Evolutionary conservation across 371 early-diverging fungal species (phyloP).

Genomic region (Mortierella sp.): DNA sequence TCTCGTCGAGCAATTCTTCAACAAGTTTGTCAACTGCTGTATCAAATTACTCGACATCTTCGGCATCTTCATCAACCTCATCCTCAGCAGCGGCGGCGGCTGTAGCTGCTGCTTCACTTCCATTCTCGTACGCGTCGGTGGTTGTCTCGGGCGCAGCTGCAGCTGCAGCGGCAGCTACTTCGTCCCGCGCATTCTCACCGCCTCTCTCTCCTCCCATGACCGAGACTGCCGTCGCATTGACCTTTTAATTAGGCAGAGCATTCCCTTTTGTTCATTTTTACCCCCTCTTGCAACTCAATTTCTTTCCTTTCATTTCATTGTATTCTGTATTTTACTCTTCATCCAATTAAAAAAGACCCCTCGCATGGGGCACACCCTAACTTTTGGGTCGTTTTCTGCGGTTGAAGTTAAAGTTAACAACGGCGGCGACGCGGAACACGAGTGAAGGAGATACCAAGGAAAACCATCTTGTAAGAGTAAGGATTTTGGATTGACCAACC

Average conservation of each 20-base stretch:
- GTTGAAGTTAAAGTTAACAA: no score
- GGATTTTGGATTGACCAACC: no score
- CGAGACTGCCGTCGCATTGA: constrained; percentile 20
- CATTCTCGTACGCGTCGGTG: constrained; percentile 48
- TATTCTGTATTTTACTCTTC: constrained; percentile 12
- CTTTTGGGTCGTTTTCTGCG: background rate
- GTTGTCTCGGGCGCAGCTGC: constrained; percentile 49
- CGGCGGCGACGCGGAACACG: no score
- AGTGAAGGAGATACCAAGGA: no score
- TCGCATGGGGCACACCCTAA: background rate
- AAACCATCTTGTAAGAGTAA: no score
- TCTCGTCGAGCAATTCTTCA: constrained; percentile 13
- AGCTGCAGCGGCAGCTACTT: constrained; percentile 28
- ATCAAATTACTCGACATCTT: constrained; percentile 9
- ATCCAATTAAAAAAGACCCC: background rate
- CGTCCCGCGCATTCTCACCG: constrained; percentile 32
- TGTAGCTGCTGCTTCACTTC: constrained; percentile 15
- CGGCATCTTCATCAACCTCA: constrained; percentile 6
- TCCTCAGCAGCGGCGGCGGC: background rate
- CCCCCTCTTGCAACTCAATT: background rate
- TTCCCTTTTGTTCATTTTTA: background rate
- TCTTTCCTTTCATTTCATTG: background rate
- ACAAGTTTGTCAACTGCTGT: background rate
- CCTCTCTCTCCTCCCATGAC: constrained; percentile 24
- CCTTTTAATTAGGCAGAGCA: constrained; percentile 14